Evolutionary conservation across 371 early-diverging fungal genomes (phyloP), one percentile per base, ranked within the genome.

Genomic region (Mortierella sp.): DNA sequence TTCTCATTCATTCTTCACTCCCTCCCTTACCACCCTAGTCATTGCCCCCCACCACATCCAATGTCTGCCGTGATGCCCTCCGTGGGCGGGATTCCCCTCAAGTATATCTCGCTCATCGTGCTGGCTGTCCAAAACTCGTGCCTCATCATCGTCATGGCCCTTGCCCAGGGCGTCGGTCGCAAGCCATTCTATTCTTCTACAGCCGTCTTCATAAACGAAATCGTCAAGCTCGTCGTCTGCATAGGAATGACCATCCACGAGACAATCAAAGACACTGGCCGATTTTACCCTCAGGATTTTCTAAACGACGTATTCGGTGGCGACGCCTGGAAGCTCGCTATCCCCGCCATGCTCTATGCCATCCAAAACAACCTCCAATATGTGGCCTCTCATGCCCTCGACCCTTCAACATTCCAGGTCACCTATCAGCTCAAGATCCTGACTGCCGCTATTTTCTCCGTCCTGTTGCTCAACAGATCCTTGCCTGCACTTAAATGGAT

Each of bases 321-420:
- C 20, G 92, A 91, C 58, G 87, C 89, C 65, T 92, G 87, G 89
- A 93, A 94, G 81, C 85, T 95, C 57, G 86, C 90, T 57, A 90
- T 95, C 54, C 98, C 98, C 6, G 97, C 98, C 35, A 87, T 87
- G 32, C 88, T 98, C n/a, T 98, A 98, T 84, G 89, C 96, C 40
- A 86, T 98, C 66, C 98, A 98, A 85, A 98, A 98, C 85, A 98
- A 98, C 78, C 85, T 98, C 65, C 97, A 97, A 85, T 98, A 97
- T 71, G 88, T 95, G 3, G 97, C 98, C 2, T 94, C 95, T 11
- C 88, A 94, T 52, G 87, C 90, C 16, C 87, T 98, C n/a, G 97
- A 97, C 67, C 96, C 98, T 5, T 97, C 97, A 8, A 97, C 97
- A 5, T 98, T 97, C 83, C 97, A 97, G 86, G 97, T 98, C 52